A percentile compares a stretch with the other conserved stretches of the same genome.
phyloP scores from a whole-genome alignment of 768 basidiomycete species.

The Gymnopilus dilepis region DNA sequence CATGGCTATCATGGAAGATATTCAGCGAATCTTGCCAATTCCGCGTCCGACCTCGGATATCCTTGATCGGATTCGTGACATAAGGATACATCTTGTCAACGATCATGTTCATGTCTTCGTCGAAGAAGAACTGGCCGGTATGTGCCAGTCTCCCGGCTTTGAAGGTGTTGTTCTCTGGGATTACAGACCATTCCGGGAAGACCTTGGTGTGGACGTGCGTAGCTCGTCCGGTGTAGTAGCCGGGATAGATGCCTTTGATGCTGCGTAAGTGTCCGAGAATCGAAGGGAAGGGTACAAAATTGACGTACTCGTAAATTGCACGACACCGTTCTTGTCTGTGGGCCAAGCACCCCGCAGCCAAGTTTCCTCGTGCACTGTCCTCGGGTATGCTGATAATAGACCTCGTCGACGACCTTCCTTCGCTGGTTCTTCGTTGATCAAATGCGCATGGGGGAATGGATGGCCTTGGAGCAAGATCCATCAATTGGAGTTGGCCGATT shows the following conservation, averaged over 20 bases:
- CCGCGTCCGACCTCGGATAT: conserved; percentile 52
- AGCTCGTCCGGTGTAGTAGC: conserved; percentile 62
- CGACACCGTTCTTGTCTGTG: conserved; percentile 56
- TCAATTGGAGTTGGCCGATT: not conserved
- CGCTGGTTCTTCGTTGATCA: conserved; percentile 49
- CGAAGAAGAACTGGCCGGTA: conserved; percentile 62
- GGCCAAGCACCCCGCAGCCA: conserved; percentile 61
- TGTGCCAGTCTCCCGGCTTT: conserved; percentile 49
- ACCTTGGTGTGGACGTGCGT: conserved; percentile 62
- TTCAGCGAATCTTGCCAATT: conserved; percentile 60
- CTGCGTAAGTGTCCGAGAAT: not conserved
- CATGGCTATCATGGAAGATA: conserved; percentile 56
- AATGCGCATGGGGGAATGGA: conserved; percentile 49
- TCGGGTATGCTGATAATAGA: conserved; percentile 48
- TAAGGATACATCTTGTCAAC: conserved; percentile 64
- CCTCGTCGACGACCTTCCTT: conserved; percentile 51
- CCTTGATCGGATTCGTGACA: conserved; percentile 50
- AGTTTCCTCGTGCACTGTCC: conserved; percentile 46
- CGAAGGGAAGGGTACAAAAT: not conserved
- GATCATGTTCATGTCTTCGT: conserved; percentile 53
- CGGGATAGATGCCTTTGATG: conserved; percentile 54
- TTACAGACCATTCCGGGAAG: conserved; percentile 51
- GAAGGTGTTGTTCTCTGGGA: conserved; percentile 49
- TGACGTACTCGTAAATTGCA: conserved; percentile 54
- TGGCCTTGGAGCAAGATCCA: conserved; percentile 39